A percentile compares a stretch with the other conserved stretches of the same genome.
These are phyloP conservation scores for Fragaria iinumae DNA, from an alignment of 306 rosid genomes.

Conservation along the genomic window DNA sequence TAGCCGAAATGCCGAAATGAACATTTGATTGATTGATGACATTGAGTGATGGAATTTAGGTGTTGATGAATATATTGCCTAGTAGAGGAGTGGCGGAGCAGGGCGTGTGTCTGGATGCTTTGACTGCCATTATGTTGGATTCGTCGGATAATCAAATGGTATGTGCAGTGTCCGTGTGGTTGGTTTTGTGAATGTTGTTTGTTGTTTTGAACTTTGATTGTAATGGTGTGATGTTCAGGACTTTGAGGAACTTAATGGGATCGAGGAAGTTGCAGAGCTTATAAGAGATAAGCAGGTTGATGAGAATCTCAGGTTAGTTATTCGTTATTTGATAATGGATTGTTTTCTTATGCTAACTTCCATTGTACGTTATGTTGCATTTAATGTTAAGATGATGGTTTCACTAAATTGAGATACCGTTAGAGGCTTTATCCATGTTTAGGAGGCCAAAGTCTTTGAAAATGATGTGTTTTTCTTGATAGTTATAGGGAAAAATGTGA, in stretches of 20 bases:
- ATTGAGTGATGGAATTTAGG: conserved; percentile 42
- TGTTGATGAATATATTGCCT: conserved; percentile 78
- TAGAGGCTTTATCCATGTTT: conserved; percentile 3
- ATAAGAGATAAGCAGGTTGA: conserved; percentile 81
- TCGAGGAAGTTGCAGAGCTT: conserved; percentile 85
- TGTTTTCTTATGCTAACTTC: not conserved
- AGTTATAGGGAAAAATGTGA: not conserved
- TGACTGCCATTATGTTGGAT: conserved; percentile 85
- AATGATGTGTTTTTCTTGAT: not conserved
- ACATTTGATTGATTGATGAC: not conserved
- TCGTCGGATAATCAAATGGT: conserved; percentile 89
- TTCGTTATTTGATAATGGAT: conserved; percentile 1
- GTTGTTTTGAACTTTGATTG: not conserved
- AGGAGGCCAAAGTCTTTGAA: not conserved
- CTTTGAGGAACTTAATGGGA: conserved; percentile 71
- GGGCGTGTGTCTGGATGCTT: conserved; percentile 90
- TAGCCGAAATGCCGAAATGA: not conserved
- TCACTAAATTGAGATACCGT: not conserved
- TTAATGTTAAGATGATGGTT: not conserved
- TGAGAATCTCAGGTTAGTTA: conserved; percentile 78
- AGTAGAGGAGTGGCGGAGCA: conserved; percentile 76
- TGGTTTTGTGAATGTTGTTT: not conserved
- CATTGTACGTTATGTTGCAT: not conserved
- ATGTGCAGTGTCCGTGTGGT: conserved; percentile 17
- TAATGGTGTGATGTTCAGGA: conserved; percentile 44